phyloP scores from a whole-genome alignment of 2,329 filamentous ascomycete genomes.

The Pseudogymnoascus sp. region DNA sequence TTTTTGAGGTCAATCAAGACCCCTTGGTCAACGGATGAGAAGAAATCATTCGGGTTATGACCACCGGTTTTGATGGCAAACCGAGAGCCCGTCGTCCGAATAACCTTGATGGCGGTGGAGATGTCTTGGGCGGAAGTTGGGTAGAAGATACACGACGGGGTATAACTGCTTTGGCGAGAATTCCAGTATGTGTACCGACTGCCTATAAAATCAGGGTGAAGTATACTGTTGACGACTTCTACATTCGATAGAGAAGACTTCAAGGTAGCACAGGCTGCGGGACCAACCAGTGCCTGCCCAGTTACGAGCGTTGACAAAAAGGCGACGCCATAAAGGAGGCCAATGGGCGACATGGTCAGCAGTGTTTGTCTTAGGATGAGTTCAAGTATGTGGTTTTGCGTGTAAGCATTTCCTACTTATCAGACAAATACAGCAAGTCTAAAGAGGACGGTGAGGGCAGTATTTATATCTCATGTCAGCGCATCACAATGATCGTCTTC shows the following conservation, averaged over 20 bases:
- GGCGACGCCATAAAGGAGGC: background rate
- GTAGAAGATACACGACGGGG: conserved; percentile 20
- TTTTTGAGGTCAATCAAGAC: conserved; percentile 5
- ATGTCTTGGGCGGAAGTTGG: conserved; percentile 18
- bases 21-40: background rate
- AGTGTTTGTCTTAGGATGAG: background rate
- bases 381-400: background rate
- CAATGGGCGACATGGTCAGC: background rate
- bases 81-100: background rate
- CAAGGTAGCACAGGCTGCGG: background rate
- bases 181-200: conserved; percentile 15
- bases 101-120: conserved; percentile 17
- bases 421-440: background rate
- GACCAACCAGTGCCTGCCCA: background rate
- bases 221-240: background rate
- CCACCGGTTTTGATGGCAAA: conserved; percentile 34
- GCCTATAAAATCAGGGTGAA: background rate
- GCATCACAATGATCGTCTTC: background rate
- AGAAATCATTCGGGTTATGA: conserved; percentile 20
- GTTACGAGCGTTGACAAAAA: background rate
- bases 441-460: background rate
- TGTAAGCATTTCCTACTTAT: background rate
- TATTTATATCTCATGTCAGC: background rate
- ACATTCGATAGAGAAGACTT: background rate
- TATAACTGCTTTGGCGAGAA: conserved; percentile 15